These are phyloP conservation scores for Lactarius trivialis DNA, from an alignment of 768 basidiomycete species.

Conservation along the genomic window DNA sequence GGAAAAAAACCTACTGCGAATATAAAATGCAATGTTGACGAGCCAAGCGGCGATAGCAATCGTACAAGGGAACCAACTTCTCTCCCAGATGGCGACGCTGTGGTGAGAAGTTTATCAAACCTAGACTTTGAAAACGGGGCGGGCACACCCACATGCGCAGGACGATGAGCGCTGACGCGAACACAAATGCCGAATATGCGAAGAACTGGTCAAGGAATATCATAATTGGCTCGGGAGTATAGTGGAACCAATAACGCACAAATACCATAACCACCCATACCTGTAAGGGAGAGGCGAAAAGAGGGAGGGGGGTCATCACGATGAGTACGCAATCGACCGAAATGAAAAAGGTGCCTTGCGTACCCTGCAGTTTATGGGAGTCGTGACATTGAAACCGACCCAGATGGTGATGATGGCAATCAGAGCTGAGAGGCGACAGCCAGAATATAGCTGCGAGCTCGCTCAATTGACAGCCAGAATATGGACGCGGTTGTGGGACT, in stretches of 20 bases:
- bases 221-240: neutral
- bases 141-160: constrained; percentile 15
- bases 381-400: constrained; percentile 10
- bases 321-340: neutral
- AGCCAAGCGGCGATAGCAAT: constrained; percentile 12
- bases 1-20: constrained; percentile 12
- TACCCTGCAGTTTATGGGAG: constrained; percentile 12
- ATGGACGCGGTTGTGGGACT: neutral
- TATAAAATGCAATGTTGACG: constrained; percentile 4
- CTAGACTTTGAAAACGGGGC: neutral
- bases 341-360: neutral
- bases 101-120: neutral
- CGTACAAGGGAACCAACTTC: neutral
- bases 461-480: neutral
- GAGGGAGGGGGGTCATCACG: no score
- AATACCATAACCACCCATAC: constrained; percentile 7
- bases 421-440: constrained; percentile 15
- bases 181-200: constrained; percentile 19
- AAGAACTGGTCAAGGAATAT: neutral
- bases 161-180: constrained; percentile 15
- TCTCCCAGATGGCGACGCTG: constrained; percentile 19
- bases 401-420: constrained; percentile 12
- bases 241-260: neutral
- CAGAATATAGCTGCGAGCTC: constrained; percentile 12
- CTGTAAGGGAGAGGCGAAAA: neutral